A percentile compares a stretch with the other conserved stretches of the same genome.
Evolutionary conservation across 352 stramenopile species (phyloP).

Genomic region (Pythium aquatile): DNA sequence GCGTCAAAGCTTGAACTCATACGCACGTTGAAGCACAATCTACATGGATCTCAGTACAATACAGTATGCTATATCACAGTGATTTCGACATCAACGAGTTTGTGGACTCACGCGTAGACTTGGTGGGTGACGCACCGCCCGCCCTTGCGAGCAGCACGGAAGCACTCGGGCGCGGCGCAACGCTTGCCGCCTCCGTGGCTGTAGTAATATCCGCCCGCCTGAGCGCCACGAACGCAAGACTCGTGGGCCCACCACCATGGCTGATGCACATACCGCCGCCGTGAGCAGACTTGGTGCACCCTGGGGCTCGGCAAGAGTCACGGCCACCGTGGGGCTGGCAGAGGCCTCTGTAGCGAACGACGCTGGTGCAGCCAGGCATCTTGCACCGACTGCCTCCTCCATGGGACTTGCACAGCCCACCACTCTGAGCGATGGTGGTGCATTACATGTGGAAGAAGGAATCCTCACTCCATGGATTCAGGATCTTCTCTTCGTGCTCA

Average conservation of each 20-base stretch:
- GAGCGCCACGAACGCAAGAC: slow-evolving; percentile 61
- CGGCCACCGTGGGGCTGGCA: slow-evolving; percentile 72
- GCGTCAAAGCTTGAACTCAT: background rate
- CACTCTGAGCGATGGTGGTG: slow-evolving; percentile 71
- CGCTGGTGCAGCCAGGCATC: slow-evolving; percentile 43
- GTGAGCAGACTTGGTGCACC: slow-evolving; percentile 68
- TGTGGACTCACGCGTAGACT: background rate
- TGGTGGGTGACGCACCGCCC: slow-evolving; percentile 74
- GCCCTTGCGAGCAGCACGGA: slow-evolving; percentile 71
- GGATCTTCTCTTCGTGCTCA: no score
- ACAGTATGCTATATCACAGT: background rate
- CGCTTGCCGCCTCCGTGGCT: slow-evolving; percentile 81
- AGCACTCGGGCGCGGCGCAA: slow-evolving; percentile 65
- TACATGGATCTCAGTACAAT: background rate
- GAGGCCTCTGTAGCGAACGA: slow-evolving; percentile 62
- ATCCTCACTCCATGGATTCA: no score
- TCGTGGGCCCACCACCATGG: slow-evolving; percentile 49
- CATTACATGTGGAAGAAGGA: slow-evolving; percentile 24
- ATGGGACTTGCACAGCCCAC: slow-evolving; percentile 78
- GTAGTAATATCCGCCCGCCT: slow-evolving; percentile 77
- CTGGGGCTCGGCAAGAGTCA: slow-evolving; percentile 68
- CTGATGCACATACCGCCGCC: slow-evolving; percentile 76
- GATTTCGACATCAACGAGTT: background rate
- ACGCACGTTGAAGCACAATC: background rate
- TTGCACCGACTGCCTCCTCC: slow-evolving; percentile 83